Conservation (phyloP, 192 early-diverging fungal genomes). For the Backusella mclennaniae region DNA sequence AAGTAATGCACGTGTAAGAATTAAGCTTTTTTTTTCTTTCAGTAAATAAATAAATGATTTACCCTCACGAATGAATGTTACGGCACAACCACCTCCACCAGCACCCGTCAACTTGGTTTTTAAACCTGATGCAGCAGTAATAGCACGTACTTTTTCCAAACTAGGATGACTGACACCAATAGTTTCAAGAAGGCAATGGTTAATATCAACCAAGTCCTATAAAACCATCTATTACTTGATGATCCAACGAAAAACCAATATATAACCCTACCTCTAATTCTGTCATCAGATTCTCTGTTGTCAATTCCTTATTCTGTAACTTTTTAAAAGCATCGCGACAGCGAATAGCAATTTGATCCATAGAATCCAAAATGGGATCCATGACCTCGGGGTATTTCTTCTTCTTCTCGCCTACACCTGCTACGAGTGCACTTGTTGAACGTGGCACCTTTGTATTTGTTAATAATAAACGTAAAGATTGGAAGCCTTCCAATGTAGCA, state of each 20-base stretch:
- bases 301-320: slow-evolving; percentile 12
- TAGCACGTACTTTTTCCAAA: slow-evolving; percentile 74
- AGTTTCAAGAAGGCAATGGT: slow-evolving; percentile 78
- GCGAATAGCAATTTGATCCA: slow-evolving; percentile 54
- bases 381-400: slow-evolving; percentile 60
- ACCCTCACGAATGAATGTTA: slow-evolving; percentile 75
- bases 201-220: slow-evolving; percentile 77
- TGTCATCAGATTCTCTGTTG: slow-evolving; percentile 1
- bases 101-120: slow-evolving; percentile 93
- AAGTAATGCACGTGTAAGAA: slow-evolving; percentile 2
- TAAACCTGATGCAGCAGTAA: slow-evolving; percentile 59
- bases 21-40: not conserved
- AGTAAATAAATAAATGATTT: slow-evolving; percentile 8
- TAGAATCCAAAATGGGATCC: slow-evolving; percentile 65
- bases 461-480: slow-evolving; percentile 74
- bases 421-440: slow-evolving; percentile 86
- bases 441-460: slow-evolving; percentile 89
- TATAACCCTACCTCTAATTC: slow-evolving; percentile 29
- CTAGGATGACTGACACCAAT: slow-evolving; percentile 83
- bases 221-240: not conserved
- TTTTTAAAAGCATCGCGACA: slow-evolving; percentile 40
- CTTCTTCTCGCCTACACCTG: slow-evolving; percentile 62
- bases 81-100: slow-evolving; percentile 95
- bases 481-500: slow-evolving; percentile 50
- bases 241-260: not conserved